A percentile compares a stretch with the other conserved stretches of the same genome.
Conservation (phyloP, 1,139 yeast genomes). For the Petasospora rhodanensis region DNA sequence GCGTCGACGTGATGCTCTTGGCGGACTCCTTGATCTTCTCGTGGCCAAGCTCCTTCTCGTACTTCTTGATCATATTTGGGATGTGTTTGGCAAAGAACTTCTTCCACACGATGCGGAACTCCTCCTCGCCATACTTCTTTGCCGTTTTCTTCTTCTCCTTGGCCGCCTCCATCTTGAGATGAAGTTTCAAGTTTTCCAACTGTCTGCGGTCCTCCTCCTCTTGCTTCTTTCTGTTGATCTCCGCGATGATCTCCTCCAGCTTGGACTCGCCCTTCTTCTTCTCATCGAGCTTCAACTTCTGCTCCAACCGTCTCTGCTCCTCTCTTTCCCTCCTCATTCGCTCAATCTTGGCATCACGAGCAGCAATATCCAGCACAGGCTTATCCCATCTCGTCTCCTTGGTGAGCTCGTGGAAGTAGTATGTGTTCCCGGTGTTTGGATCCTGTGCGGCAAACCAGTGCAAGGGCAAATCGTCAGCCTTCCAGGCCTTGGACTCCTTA, state of each 20-base stretch:
- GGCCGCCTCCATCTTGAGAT: too few species aligned
- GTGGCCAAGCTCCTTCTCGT: slow-evolving; percentile 62
- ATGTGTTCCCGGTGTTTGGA: slow-evolving; percentile 33
- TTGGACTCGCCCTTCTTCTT: too few species aligned
- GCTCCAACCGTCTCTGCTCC: not conserved
- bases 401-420: slow-evolving; percentile 43
- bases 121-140: slow-evolving; percentile 6
- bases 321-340: not conserved
- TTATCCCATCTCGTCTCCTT: slow-evolving; percentile 12
- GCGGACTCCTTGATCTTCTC: slow-evolving; percentile 77
- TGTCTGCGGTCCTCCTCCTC: too few species aligned
- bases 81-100: slow-evolving; percentile 66
- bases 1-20: slow-evolving; percentile 61
- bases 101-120: slow-evolving; percentile 48
- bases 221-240: slow-evolving; percentile 2
- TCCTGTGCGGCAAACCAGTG: slow-evolving; percentile 36
- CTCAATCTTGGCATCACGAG: too few species aligned
- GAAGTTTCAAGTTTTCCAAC: too few species aligned
- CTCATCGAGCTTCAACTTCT: too few species aligned
- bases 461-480: slow-evolving; percentile 25
- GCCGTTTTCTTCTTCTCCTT: not conserved
- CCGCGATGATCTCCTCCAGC: too few species aligned
- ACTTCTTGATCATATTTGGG: slow-evolving; percentile 72
- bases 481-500: slow-evolving; percentile 3
- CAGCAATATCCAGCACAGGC: not conserved